Base-by-base conservation (phyloP, 805 yeast species). In the Metschnikowia aberdeeniae region DNA sequence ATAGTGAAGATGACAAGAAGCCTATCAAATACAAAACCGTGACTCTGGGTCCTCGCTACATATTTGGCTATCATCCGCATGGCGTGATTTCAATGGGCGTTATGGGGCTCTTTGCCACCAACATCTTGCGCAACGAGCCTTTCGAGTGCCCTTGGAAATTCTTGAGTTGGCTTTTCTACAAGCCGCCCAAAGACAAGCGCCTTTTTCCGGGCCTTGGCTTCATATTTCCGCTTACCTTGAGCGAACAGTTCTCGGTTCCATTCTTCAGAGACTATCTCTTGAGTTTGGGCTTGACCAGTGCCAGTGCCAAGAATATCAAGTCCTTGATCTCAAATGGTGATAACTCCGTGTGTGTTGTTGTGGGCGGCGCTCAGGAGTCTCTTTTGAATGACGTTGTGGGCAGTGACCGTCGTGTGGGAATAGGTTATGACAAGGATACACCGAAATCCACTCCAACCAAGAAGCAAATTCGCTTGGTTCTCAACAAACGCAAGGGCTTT, bases 361-460 rank as follows among this genome's bases (percentile, higher is more conserved):
- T 93, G 20, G 99, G 99, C 2, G 99, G 99, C 0, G 98, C 98
- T 0, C 86, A 89, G 48, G 99, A 93, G 58, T 81, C 95, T 1
- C 69, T 93, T 31, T 62, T 87, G 24, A 71, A 71, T 49, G 61
- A 64, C 38, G 65, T 68, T 52, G 73, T 71, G 11, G 64, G 68
- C 1, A 52, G 55, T 7, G 52, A 58, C 32, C 56, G 57, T n/a
- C 58, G 63, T 17, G 62, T 68, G 1, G 74, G 73, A 5, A 60
- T 61, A 31, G 73, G 72, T 2, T 68, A 64, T 49, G 35, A 34
- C 30, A 47, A 40, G 26, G 46, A 37, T 10, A 24, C 9, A 31
- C 20, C 26, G 22, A 30, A 13, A 13, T 8, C 34, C 17, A 6
- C 10, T 79, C 87, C 5, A 70, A 72, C 43, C 29, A 31, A 29